Base-by-base conservation (phyloP, 2,329 filamentous ascomycete genomes). In the Claviceps humidiphila region DNA sequence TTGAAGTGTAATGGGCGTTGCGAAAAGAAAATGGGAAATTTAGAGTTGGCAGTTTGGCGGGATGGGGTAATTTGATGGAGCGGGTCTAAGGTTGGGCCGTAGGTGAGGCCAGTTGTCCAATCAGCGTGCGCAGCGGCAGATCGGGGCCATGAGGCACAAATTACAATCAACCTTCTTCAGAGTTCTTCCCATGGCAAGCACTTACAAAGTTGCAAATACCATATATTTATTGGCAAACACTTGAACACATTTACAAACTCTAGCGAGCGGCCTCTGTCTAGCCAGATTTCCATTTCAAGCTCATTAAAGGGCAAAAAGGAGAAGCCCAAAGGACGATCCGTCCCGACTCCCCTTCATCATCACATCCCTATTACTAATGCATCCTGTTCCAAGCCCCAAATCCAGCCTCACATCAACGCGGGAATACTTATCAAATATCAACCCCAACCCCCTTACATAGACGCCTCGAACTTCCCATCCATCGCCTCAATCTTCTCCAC, bases 401-500 rank as follows among this genome's bases (percentile, higher is more conserved):
- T 6, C 26, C 16, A 47, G n/a, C 43, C 16, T 45, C 26, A 26
- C 20, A 30, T 34, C 9, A 30, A 46, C 44, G 30, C 11, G 14
- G 3, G 9, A 11, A 9, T 3, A 16, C 16, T 34, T 22, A 39
- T 13, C 39, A 2, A 13, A 37, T 5, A 20, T 3, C 9, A 7
- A 40, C 24, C 24, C 24, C 5, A 5, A 41, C 16, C 3, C 9
- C 14, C 49, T 40, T 53, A 58, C 51, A 56, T 34, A 41, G 55
- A 54, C 20, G 57, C 40, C 41, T 56, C 51, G 54, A 65, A 68
- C 26, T 63, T 60, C 17, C 72, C 72, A 54, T 77, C 75, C 26
- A 78, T 66, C 57, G 73, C 68, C 60, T 70, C 65, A 49, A 80
- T 71, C 68, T 73, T 75, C 55, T 71, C 68, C 47, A 72, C 62